phyloP scores from a whole-genome alignment of 768 basidiomycete species.

The Favolaschia claudopus region DNA sequence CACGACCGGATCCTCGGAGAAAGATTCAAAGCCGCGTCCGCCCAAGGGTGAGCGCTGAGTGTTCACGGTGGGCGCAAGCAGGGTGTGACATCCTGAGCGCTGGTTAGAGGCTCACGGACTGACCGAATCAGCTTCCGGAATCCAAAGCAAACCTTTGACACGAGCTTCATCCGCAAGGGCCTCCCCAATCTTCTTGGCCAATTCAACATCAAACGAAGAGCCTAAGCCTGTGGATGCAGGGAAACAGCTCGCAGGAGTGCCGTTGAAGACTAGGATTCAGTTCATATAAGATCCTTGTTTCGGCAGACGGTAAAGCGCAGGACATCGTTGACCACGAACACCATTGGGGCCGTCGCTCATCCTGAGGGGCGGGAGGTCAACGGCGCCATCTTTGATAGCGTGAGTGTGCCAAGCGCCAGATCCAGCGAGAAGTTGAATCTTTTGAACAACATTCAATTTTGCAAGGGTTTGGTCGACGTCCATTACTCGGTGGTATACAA shows the following conservation, averaged over 20 bases:
- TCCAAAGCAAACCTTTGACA: slow-evolving; percentile 51
- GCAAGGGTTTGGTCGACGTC: slow-evolving; percentile 46
- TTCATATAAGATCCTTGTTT: slow-evolving; percentile 51
- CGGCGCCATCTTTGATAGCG: slow-evolving; percentile 46
- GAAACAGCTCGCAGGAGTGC: slow-evolving; percentile 63
- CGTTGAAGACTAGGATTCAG: slow-evolving; percentile 54
- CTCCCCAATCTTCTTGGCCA: slow-evolving; percentile 53
- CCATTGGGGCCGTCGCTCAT: slow-evolving; percentile 63
- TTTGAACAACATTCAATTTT: slow-evolving; percentile 46
- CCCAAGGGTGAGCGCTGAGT: slow-evolving; percentile 67
- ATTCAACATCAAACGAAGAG: slow-evolving; percentile 61
- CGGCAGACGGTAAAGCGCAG: slow-evolving; percentile 50
- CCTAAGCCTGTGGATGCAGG: slow-evolving; percentile 64
- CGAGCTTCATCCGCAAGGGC: slow-evolving; percentile 62
- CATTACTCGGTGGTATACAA: slow-evolving; percentile 24
- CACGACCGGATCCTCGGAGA: slow-evolving; percentile 67
- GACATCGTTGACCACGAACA: slow-evolving; percentile 55
- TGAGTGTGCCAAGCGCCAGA: slow-evolving; percentile 58
- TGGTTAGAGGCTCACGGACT: no score
- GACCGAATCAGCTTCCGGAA: no score
- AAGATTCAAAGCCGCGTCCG: slow-evolving; percentile 67
- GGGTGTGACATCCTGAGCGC: slow-evolving; percentile 53
- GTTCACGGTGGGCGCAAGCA: slow-evolving; percentile 72
- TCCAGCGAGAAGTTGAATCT: slow-evolving; percentile 55
- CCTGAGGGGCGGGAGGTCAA: slow-evolving; percentile 51